Evolutionary conservation across 257 asterid species (phyloP).

Genomic region (Oldenlandia corymbosa): DNA sequence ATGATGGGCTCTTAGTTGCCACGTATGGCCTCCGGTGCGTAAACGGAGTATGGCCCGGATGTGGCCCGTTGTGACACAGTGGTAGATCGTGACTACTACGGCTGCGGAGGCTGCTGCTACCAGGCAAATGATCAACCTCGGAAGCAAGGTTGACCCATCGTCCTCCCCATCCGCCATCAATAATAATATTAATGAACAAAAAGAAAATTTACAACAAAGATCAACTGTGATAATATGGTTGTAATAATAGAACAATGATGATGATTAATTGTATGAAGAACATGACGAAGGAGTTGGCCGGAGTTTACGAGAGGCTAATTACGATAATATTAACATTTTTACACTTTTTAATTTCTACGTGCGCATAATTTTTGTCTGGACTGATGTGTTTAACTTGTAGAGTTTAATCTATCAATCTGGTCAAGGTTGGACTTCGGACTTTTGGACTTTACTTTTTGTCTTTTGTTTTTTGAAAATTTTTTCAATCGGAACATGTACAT

Average conservation of each 20-base stretch:
- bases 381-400: neutral
- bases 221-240: neutral
- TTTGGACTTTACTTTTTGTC: neutral
- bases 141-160: conserved; percentile 13
- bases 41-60: conserved; percentile 13
- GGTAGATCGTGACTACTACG: conserved; percentile 28
- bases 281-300: conserved; percentile 1
- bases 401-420: too few relatives aligned
- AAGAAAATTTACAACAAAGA: neutral
- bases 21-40: neutral
- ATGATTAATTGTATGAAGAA: neutral
- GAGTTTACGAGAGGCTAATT: neutral
- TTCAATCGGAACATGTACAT: too few relatives aligned
- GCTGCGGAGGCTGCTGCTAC: conserved; percentile 33
- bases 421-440: neutral
- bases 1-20: neutral
- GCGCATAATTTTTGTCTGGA: neutral
- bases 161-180: conserved; percentile 15
- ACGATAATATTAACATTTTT: too few relatives aligned
- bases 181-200: neutral
- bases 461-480: too few relatives aligned
- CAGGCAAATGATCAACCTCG: conserved; percentile 26
- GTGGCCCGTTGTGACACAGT: conserved; percentile 24
- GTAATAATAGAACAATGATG: neutral
- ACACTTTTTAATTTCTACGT: too few relatives aligned